phyloP scores from a whole-genome alignment of 2,329 filamentous ascomycete species.

The Botrytis tulipae region DNA sequence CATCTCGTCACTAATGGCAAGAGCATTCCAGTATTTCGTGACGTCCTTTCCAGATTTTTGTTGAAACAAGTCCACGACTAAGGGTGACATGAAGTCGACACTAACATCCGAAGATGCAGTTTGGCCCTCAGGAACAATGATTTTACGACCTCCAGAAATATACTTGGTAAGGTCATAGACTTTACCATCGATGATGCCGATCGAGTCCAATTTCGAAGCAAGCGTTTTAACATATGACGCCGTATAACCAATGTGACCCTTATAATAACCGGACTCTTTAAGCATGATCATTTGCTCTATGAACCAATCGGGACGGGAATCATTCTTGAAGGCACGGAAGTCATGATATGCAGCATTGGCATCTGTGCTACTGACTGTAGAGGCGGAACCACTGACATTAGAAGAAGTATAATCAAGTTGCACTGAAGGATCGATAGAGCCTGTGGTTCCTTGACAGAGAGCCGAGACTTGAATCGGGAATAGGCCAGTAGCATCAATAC shows the following conservation, averaged over 20 bases:
- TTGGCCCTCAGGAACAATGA: constrained; percentile 56
- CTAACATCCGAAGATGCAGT: constrained; percentile 50
- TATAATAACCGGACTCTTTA: constrained; percentile 69
- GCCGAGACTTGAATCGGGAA: constrained; percentile 95
- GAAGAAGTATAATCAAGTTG: constrained; percentile 77
- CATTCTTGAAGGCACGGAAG: constrained; percentile 80
- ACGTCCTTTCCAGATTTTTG: constrained; percentile 74
- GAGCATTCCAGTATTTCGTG: constrained; percentile 75
- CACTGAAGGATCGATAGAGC: constrained; percentile 65
- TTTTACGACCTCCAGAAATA: constrained; percentile 67
- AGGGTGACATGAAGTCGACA: constrained; percentile 76
- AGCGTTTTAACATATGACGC: constrained; percentile 72
- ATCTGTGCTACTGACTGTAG: constrained; percentile 64
- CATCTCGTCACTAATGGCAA: constrained; percentile 56
- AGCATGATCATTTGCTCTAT: constrained; percentile 80
- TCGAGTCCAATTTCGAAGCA: constrained; percentile 58
- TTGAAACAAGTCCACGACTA: constrained; percentile 75
- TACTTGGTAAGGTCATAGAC: constrained; percentile 93
- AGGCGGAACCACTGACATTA: constrained; percentile 70
- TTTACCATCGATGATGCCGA: constrained; percentile 74
- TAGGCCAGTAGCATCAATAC: constrained; percentile 78
- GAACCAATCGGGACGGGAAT: constrained; percentile 88
- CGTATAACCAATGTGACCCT: constrained; percentile 84
- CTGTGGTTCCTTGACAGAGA: constrained; percentile 76
- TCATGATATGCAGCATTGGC: constrained; percentile 82